phyloP scores from a whole-genome alignment of 345 rosid genomes.

The Melaleuca quinquenervia region DNA sequence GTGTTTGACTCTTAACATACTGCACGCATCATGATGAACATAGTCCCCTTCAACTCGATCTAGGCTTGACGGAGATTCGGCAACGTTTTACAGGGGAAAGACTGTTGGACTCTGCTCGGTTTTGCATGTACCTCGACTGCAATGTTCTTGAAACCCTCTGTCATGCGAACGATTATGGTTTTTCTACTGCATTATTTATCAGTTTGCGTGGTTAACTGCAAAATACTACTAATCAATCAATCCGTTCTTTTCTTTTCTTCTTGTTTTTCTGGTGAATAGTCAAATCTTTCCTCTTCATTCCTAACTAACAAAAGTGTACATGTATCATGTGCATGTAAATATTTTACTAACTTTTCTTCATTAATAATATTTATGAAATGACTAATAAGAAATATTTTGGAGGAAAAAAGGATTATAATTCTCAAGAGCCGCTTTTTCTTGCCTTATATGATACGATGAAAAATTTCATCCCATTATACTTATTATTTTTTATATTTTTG shows the following conservation, averaged over 20 bases:
- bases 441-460: not conserved
- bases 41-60: not conserved
- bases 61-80: not conserved
- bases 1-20: not conserved
- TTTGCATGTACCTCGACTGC: not conserved
- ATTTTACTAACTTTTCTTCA: too few relatives aligned
- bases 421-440: not conserved
- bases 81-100: not conserved
- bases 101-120: not conserved
- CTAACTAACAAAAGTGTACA: not conserved
- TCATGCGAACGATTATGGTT: not conserved
- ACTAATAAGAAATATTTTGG: not conserved
- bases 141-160: not conserved
- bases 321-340: not conserved
- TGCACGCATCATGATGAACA: not conserved
- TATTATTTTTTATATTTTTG: not conserved
- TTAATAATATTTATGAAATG: not conserved
- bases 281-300: not conserved
- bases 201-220: not conserved
- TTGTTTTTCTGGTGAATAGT: not conserved
- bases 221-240: not conserved
- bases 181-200: not conserved
- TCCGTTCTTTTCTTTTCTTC: not conserved
- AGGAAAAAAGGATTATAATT: not conserved
- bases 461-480: not conserved